These are phyloP conservation scores for Quercus wislizeni DNA, from an alignment of 306 rosid genomes.

Conservation along the genomic window DNA sequence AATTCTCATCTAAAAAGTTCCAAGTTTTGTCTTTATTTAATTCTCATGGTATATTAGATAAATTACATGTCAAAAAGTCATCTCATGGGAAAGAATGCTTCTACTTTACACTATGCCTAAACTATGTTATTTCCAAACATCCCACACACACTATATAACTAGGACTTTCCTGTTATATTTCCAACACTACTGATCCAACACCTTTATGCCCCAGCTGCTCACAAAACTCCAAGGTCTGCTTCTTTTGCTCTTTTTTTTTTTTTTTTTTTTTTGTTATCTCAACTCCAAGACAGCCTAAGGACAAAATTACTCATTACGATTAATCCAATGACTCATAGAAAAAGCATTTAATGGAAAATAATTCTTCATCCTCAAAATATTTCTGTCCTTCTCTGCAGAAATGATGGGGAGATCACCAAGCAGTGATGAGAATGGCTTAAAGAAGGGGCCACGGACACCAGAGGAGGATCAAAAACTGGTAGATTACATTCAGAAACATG, in stretches of 20 bases:
- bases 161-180: background rate
- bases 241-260: background rate
- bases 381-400: background rate
- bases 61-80: background rate
- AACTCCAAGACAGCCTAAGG: background rate
- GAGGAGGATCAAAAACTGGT: conserved; percentile 45
- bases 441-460: conserved; percentile 50
- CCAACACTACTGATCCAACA: background rate
- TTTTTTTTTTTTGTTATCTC: background rate
- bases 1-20: too few species aligned
- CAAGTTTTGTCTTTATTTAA: too few species aligned
- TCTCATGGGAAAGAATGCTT: background rate
- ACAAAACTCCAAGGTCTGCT: background rate
- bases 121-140: background rate
- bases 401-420: conserved; percentile 29
- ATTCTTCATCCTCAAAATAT: background rate
- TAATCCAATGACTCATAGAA: too few species aligned
- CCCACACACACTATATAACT: background rate
- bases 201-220: background rate
- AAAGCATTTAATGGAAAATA: background rate
- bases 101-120: background rate
- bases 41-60: too few species aligned
- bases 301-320: too few species aligned
- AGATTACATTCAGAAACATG: conserved; percentile 49
- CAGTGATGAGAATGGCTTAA: conserved; percentile 27